A percentile compares a stretch with the other conserved stretches of the same genome.
These are phyloP conservation scores for Penicillium cosmopolitanum DNA, from an alignment of 495 filamentous ascomycete species.

Conservation along the genomic window DNA sequence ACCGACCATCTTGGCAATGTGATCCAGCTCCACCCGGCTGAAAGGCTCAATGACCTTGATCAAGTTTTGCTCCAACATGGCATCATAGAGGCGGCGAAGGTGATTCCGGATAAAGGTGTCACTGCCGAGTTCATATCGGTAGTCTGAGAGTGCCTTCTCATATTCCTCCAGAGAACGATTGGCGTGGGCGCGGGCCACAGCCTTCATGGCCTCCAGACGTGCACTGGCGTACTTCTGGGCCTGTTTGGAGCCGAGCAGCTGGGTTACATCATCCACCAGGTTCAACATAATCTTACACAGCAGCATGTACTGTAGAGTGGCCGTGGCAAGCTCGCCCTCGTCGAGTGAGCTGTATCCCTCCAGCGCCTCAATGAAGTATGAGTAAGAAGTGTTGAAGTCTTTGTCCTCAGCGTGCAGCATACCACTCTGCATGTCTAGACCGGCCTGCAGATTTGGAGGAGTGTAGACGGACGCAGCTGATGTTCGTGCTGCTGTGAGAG, in stretches of 20 bases:
- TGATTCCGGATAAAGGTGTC: conserved; percentile 96
- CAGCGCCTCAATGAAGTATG: conserved; percentile 98
- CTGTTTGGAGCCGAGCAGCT: conserved; percentile 90
- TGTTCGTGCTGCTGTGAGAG: conserved; percentile 90
- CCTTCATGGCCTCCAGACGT: conserved; percentile 97
- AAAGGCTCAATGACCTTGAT: conserved; percentile 99
- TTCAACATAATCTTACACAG: conserved; percentile 99
- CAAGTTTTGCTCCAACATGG: conserved; percentile 98
- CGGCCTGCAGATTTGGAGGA: conserved; percentile 90
- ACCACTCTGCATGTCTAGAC: conserved; percentile 97
- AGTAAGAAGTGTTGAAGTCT: conserved; percentile 97
- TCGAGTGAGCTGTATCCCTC: conserved; percentile 96
- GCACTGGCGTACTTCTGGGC: conserved; percentile 93
- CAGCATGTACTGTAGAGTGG: conserved; percentile 98
- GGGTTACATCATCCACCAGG: conserved; percentile 90
- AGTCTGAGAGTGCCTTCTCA: conserved; percentile 85
- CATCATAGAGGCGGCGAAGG: conserved; percentile 90
- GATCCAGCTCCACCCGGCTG: conserved; percentile 92
- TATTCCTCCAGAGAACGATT: conserved; percentile 96
- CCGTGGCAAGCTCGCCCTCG: conserved; percentile 78
- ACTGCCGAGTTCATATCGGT: conserved; percentile 86
- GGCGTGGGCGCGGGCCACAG: conserved; percentile 90
- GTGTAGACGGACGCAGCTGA: conserved; percentile 96
- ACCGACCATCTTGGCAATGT: conserved; percentile 96
- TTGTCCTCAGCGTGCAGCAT: conserved; percentile 98